Base-by-base conservation (phyloP, 768 basidiomycete genomes). In the Amanita exitialis region DNA sequence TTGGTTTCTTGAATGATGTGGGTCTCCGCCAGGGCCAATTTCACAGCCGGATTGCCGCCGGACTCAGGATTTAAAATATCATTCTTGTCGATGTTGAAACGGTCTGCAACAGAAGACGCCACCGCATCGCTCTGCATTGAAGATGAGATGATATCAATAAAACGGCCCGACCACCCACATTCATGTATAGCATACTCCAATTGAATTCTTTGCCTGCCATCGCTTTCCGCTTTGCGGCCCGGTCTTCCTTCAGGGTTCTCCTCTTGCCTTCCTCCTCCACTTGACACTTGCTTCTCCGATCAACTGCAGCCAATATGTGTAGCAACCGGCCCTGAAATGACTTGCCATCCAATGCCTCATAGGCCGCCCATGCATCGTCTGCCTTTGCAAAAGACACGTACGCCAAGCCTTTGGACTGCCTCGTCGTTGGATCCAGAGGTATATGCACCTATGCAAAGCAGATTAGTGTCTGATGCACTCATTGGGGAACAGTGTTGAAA, bases 111-210 rank as follows among this genome's bases (percentile, higher is more conserved):
- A 1, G 91, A 94, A 1, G 89, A 84, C 0, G 84, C 82, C 0
- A 98, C 94, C 4, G 96, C 94, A 60, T 99, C 94, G 59, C 85
- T 87, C 94, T 96, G 55, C 37, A 53, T 35, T 28, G 16, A 41
- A 41, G 30, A 50, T 42, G 25, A 52, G 49, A 50, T n/a, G 18
- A 37, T 21, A 28, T 13, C 12, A 23, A 6, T 3, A 34, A 45
- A 45, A 32, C 50, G 15, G 6, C 45, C 42, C 51, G 48, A 42
- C 20, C 39, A 83, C 90, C 67, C 71, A 96, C 95, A 74, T 97
- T 98, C 90, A 97, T 93, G 62, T 93, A 97, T 51, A 98, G 64
- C 76, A 92, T 86, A 47, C 84, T 82, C 92, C 91, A 95, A 64
- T 90, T 91, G 61, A 93, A 92, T 51, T 86, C 86, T 55, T 83